A percentile compares a stretch with the other conserved stretches of the same genome.
Evolutionary conservation across 2,329 filamentous ascomycete species (phyloP).

Genomic region (Cordyceps tenuipes): DNA sequence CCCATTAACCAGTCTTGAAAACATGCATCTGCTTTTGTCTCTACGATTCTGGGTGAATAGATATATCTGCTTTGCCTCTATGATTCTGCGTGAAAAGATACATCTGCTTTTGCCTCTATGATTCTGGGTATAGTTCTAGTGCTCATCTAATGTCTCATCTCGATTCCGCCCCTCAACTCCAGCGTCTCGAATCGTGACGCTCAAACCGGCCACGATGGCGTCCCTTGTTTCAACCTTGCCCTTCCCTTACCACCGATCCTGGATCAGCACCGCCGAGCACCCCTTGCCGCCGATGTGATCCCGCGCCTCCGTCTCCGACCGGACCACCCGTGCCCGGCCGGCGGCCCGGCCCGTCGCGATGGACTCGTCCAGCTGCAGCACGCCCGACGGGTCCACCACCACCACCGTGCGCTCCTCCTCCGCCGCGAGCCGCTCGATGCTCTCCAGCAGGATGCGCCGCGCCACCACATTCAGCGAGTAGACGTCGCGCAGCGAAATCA

Average conservation of each 20-base stretch:
- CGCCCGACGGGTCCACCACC: slow-evolving; percentile 22
- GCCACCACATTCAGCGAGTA: slow-evolving; percentile 25
- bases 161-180: too few relatives aligned
- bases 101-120: too few relatives aligned
- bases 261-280: slow-evolving; percentile 20
- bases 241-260: slow-evolving; percentile 15
- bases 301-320: slow-evolving; percentile 20
- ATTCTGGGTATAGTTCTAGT: too few relatives aligned
- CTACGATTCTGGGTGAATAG: too few relatives aligned
- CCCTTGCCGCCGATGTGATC: slow-evolving; percentile 23
- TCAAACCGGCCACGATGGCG: too few relatives aligned
- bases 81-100: too few relatives aligned
- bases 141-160: too few relatives aligned
- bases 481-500: slow-evolving; percentile 25
- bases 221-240: too few relatives aligned
- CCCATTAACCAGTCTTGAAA: too few relatives aligned
- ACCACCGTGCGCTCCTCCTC: slow-evolving; percentile 21
- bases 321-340: slow-evolving; percentile 16
- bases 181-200: too few relatives aligned
- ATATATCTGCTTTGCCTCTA: too few relatives aligned
- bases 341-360: neutral
- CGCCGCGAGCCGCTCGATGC: slow-evolving; percentile 18
- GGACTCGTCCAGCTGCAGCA: slow-evolving; percentile 18
- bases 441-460: slow-evolving; percentile 22
- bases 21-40: too few relatives aligned